These are phyloP conservation scores for Coemansia sp. DNA, from an alignment of 192 early-diverging fungal species.

Conservation along the genomic window DNA sequence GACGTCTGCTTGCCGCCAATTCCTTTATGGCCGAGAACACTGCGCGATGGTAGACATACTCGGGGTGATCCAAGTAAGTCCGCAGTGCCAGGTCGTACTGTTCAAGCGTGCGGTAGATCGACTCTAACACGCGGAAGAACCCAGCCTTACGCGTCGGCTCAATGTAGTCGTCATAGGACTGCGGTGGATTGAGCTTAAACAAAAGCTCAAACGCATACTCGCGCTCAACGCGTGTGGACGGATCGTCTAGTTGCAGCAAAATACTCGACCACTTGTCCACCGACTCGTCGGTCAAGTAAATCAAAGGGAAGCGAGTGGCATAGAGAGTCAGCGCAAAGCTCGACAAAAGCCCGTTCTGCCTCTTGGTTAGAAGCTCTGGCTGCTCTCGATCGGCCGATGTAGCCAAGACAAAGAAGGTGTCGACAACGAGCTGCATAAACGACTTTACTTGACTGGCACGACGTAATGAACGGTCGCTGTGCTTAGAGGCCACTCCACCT, in stretches of 20 bases:
- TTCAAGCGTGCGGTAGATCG: conserved; percentile 31
- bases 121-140: conserved; percentile 51
- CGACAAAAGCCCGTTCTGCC: conserved; percentile 41
- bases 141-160: conserved; percentile 32
- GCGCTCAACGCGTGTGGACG: conserved; percentile 39
- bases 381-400: conserved; percentile 4
- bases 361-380: conserved; percentile 6
- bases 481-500: not conserved
- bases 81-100: conserved; percentile 40
- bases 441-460: conserved; percentile 56
- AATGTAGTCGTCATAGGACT: conserved; percentile 32
- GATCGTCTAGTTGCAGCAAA: conserved; percentile 35
- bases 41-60: conserved; percentile 33
- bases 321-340: conserved; percentile 50
- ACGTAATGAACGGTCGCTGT: conserved; percentile 40
- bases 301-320: conserved; percentile 46
- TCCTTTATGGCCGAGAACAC: conserved; percentile 41
- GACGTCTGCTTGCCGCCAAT: conserved; percentile 14
- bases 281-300: conserved; percentile 36
- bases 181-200: conserved; percentile 49
- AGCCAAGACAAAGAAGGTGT: conserved; percentile 32
- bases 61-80: conserved; percentile 48
- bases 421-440: conserved; percentile 43
- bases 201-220: conserved; percentile 50
- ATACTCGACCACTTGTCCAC: conserved; percentile 31